Conservation (phyloP, 768 basidiomycete genomes). For the Grammothele lineata region DNA sequence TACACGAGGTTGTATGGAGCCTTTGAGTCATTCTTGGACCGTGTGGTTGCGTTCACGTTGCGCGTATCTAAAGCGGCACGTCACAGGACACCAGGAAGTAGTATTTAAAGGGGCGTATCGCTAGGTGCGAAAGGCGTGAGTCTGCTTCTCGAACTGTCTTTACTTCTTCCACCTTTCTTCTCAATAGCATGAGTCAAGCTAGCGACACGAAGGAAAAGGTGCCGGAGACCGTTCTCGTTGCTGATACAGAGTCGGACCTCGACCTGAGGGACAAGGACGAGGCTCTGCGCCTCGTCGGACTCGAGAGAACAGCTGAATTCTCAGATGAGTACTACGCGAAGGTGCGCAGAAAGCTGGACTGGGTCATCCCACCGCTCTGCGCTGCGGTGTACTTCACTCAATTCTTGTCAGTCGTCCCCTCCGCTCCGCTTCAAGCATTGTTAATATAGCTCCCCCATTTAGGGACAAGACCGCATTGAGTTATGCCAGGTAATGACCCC, state of each 20-base stretch:
- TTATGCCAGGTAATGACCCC: slow-evolving; percentile 61
- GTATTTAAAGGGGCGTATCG: too few relatives aligned
- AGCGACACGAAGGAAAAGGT: too few relatives aligned
- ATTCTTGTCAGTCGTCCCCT: slow-evolving; percentile 54
- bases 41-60: too few relatives aligned
- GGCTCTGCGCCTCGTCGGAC: slow-evolving; percentile 56
- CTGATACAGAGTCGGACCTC: slow-evolving; percentile 6
- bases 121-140: too few relatives aligned
- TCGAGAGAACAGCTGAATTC: slow-evolving; percentile 45
- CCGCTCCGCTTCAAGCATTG: too few relatives aligned
- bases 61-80: too few relatives aligned
- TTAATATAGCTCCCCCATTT: not conserved
- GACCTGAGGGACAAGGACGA: slow-evolving; percentile 44
- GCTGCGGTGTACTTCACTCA: slow-evolving; percentile 68
- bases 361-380: slow-evolving; percentile 49
- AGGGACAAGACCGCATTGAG: slow-evolving; percentile 70
- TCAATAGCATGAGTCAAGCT: too few relatives aligned
- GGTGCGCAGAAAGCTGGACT: slow-evolving; percentile 55
- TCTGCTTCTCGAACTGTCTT: too few relatives aligned
- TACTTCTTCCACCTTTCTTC: too few relatives aligned
- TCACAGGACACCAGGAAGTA: too few relatives aligned
- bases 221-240: slow-evolving; percentile 1
- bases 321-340: slow-evolving; percentile 57
- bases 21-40: too few relatives aligned
- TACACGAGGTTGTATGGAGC: too few relatives aligned